These are phyloP conservation scores for Diatrype stigma DNA, from an alignment of 2,329 filamentous ascomycete species.

Conservation along the genomic window DNA sequence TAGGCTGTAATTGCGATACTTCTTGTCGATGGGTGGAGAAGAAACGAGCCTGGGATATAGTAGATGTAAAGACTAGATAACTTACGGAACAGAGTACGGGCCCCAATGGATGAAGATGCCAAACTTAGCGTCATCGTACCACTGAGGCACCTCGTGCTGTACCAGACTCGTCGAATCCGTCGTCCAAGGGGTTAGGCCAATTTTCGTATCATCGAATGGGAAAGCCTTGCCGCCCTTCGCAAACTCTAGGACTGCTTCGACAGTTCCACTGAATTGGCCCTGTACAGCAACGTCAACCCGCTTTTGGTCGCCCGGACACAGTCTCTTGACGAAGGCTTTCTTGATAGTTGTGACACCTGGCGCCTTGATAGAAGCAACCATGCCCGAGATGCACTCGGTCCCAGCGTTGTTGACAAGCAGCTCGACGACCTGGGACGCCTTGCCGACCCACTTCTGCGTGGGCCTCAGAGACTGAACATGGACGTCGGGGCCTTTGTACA, in stretches of 20 bases:
- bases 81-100: slow-evolving; percentile 40
- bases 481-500: slow-evolving; percentile 24
- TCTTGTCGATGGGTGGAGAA: too few species aligned
- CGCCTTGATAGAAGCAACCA: slow-evolving; percentile 14
- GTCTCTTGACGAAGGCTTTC: slow-evolving; percentile 29
- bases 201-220: slow-evolving; percentile 17
- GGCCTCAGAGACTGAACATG: slow-evolving; percentile 36
- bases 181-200: slow-evolving; percentile 34
- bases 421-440: slow-evolving; percentile 37
- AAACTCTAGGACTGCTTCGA: neutral
- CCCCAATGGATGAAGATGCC: slow-evolving; percentile 62
- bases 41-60: too few species aligned
- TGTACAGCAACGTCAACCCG: slow-evolving; percentile 28
- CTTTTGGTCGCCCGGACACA: slow-evolving; percentile 38
- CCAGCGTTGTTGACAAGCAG: slow-evolving; percentile 35
- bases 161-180: slow-evolving; percentile 31
- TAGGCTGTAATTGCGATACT: too few species aligned
- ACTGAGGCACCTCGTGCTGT: slow-evolving; percentile 41
- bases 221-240: neutral
- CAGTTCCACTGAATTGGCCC: slow-evolving; percentile 20
- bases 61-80: too few species aligned
- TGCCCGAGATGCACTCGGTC: slow-evolving; percentile 25
- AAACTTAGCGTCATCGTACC: slow-evolving; percentile 53
- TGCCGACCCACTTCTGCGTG: slow-evolving; percentile 38
- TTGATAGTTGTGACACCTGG: neutral